A percentile compares a stretch with the other conserved stretches of the same genome.
Evolutionary conservation across 305 asterid genomes (phyloP).

Genomic region (Fraxinus velutina): DNA sequence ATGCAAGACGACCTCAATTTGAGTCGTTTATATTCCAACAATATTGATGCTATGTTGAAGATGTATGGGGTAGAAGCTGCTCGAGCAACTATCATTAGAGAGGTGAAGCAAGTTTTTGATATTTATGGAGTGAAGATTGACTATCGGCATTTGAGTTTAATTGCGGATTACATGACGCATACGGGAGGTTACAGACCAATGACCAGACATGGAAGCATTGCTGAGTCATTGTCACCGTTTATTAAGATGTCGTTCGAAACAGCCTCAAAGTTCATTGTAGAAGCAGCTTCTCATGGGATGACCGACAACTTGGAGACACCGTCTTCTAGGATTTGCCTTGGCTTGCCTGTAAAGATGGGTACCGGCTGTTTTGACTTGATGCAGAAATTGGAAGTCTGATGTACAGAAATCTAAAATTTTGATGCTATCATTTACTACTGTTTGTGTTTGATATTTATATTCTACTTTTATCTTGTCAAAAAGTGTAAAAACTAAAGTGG

Average conservation of each 20-base stretch:
- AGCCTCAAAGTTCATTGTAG: slow-evolving; percentile 80
- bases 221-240: slow-evolving; percentile 70
- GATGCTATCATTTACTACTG: neutral
- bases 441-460: neutral
- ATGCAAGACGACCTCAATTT: slow-evolving; percentile 18
- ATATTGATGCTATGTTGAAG: slow-evolving; percentile 54
- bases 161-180: slow-evolving; percentile 86
- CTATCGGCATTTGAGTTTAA: slow-evolving; percentile 76
- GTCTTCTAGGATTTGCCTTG: slow-evolving; percentile 73
- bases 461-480: neutral
- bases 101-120: slow-evolving; percentile 77
- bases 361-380: slow-evolving; percentile 81
- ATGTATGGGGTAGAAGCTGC: slow-evolving; percentile 96
- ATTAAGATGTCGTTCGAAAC: slow-evolving; percentile 92
- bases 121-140: slow-evolving; percentile 87
- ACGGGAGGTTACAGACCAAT: slow-evolving; percentile 77
- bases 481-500: neutral
- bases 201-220: slow-evolving; percentile 81
- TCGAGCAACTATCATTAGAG: slow-evolving; percentile 68
- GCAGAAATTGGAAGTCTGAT: slow-evolving; percentile 61
- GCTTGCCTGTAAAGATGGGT: slow-evolving; percentile 91
- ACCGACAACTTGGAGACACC: slow-evolving; percentile 73
- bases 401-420: neutral
- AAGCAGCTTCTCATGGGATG: slow-evolving; percentile 67
- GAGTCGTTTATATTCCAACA: slow-evolving; percentile 68